Evolutionary conservation across 2,329 filamentous ascomycete species (phyloP).

Genomic region (Colletotrichum musicola): DNA sequence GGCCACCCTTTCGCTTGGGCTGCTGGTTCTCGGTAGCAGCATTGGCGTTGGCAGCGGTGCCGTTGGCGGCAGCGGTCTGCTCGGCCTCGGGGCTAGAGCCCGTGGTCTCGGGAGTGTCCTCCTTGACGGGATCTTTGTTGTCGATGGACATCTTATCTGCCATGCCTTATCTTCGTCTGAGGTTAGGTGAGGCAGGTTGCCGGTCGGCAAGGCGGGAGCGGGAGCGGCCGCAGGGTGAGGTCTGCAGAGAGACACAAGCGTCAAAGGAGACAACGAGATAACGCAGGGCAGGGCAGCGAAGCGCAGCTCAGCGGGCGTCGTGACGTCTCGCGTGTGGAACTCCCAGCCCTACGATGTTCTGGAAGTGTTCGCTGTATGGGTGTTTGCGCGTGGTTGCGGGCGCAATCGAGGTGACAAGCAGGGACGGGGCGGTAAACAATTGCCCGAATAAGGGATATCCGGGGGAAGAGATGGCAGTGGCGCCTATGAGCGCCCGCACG

Average conservation of each 20-base stretch:
- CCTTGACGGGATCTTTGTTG: constrained; percentile 67
- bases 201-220: constrained; percentile 42
- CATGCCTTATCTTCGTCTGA: constrained; percentile 61
- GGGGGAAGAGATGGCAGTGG: constrained; percentile 43
- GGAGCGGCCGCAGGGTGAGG: constrained; percentile 51
- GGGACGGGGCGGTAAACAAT: constrained; percentile 45
- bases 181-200: constrained; percentile 45
- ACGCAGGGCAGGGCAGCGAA: constrained; percentile 3
- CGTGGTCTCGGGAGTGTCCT: constrained; percentile 72
- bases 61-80: constrained; percentile 49
- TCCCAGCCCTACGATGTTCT: constrained; percentile 40
- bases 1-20: constrained; percentile 96
- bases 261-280: constrained; percentile 42
- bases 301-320: constrained; percentile 42
- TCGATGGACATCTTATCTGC: constrained; percentile 77
- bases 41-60: constrained; percentile 46
- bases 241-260: neutral
- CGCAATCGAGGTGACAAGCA: constrained; percentile 46
- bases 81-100: constrained; percentile 72
- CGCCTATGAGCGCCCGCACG: constrained; percentile 44
- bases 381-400: constrained; percentile 51
- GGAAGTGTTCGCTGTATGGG: constrained; percentile 50
- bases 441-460: constrained; percentile 41
- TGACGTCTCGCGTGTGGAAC: constrained; percentile 48
- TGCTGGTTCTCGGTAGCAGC: constrained; percentile 67